Evolutionary conservation across 164 flowering plant genomes (phyloP).

Genomic region (Euptelea pleiosperma): DNA sequence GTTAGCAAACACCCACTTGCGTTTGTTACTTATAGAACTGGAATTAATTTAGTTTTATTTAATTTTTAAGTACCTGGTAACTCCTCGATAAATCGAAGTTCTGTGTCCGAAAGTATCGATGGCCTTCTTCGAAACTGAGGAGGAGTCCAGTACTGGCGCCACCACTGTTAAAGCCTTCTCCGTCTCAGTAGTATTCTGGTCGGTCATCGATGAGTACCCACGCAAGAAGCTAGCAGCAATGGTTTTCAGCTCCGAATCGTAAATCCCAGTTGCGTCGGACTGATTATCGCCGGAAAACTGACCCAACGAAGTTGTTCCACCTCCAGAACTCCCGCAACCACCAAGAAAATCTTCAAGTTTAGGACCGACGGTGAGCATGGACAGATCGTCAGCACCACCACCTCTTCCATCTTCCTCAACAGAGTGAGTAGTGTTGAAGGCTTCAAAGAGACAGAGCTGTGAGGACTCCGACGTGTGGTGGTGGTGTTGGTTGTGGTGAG

Average conservation of each 20-base stretch:
- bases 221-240: constrained; percentile 57
- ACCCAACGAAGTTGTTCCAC: constrained; percentile 1
- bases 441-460: constrained; percentile 37
- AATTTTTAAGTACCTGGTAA: constrained; percentile 50
- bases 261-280: constrained; percentile 19
- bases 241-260: constrained; percentile 56
- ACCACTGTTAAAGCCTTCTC: too few relatives aligned
- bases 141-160: neutral
- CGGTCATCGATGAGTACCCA: constrained; percentile 22
- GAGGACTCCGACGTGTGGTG: constrained; percentile 14
- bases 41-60: too few relatives aligned
- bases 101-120: constrained; percentile 76
- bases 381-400: constrained; percentile 24
- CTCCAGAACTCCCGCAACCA: constrained; percentile 11
- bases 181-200: neutral
- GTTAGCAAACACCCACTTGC: neutral
- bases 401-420: neutral
- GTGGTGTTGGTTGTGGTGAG: constrained; percentile 10
- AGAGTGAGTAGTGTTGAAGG: constrained; percentile 25
- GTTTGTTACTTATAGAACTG: too few relatives aligned
- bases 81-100: constrained; percentile 80
- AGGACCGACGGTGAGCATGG: constrained; percentile 34
- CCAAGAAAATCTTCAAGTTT: constrained; percentile 79
- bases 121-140: constrained; percentile 36
- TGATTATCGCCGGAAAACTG: constrained; percentile 18